Evolutionary conservation across 306 rosid genomes (phyloP).

Genomic region (Alnus rubra): DNA sequence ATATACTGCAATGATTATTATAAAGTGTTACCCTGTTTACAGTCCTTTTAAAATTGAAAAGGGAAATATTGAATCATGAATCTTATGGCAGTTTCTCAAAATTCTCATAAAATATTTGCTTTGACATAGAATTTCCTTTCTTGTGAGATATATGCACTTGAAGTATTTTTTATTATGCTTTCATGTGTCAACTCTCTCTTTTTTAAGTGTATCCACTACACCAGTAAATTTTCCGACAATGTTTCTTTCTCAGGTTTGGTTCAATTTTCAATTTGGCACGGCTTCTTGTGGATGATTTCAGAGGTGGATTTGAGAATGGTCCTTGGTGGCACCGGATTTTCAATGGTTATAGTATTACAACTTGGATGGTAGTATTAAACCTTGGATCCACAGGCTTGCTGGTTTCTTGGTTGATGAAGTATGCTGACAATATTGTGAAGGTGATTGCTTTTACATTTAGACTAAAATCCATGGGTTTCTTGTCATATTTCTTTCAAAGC

Average conservation of each 20-base stretch:
- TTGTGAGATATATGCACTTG: background rate
- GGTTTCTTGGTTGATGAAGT: constrained; percentile 96
- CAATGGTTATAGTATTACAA: constrained; percentile 77
- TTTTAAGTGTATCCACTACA: background rate
- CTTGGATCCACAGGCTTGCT: constrained; percentile 94
- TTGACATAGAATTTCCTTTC: background rate
- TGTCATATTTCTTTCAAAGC: background rate
- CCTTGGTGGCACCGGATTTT: constrained; percentile 96
- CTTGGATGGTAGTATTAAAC: constrained; percentile 92
- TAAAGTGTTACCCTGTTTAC: background rate
- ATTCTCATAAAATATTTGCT: background rate
- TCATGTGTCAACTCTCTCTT: constrained; percentile 1
- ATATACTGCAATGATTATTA: background rate
- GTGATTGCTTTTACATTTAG: constrained; percentile 30
- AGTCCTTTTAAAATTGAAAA: background rate
- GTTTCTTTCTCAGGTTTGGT: constrained; percentile 70
- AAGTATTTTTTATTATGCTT: background rate
- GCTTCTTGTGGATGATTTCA: constrained; percentile 79
- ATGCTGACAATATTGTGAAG: constrained; percentile 97
- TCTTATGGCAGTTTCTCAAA: background rate
- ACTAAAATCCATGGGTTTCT: background rate
- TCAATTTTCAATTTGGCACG: constrained; percentile 84
- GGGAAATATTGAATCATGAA: background rate
- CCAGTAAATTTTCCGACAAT: background rate
- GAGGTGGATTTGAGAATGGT: constrained; percentile 87